Evolutionary conservation across 148 eudicot species (phyloP), one percentile per base, ranked within the genome.

Genomic region (Vaccinium vitisidaea): DNA sequence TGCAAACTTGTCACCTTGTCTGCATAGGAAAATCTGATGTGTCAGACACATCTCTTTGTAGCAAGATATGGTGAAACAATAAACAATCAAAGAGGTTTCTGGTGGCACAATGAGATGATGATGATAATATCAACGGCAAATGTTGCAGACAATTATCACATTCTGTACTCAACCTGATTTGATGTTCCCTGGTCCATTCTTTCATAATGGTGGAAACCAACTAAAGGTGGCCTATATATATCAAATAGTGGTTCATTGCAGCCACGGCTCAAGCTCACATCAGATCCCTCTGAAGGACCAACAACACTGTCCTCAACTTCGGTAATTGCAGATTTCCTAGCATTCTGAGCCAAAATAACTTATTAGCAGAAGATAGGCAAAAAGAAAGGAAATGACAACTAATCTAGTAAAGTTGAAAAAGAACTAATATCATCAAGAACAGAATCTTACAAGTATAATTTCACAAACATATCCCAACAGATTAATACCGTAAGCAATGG

Each of bases 151-250:
- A 59, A 30, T 63, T 46, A 84, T 46, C 59, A 59, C 10, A 43
- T 30, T n/a, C 73, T 70, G 76, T 46, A 54, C n/a, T 73, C 75
- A 58, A 95, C 98, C 98, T 95, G 94, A 71, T 87, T 83, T 7
- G 88, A 73, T 67, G 81, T 84, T 86, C 86, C 89, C 85, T 93
- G 96, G 65, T 89, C 92, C 82, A 83, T 84, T 86, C 93, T 89
- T 86, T 97, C 99, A 85, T 89, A 88, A 89, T 83, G 90, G 86
- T 97, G 98, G 84, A 93, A 97, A 85, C 90, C 92, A 85, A 84
- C 83, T 55, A 97, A 84, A 18, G 98, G 99, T 25, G 95, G 90
- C 53, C 87, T 78, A 49, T 85, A 88, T 82, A 87, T 88, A 83
- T 95, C 92, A 81, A 91, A 89, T 77, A 93, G 55, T 25, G 85